phyloP scores from a whole-genome alignment of 805 yeast species.

The Myxozyma kluyveri region DNA sequence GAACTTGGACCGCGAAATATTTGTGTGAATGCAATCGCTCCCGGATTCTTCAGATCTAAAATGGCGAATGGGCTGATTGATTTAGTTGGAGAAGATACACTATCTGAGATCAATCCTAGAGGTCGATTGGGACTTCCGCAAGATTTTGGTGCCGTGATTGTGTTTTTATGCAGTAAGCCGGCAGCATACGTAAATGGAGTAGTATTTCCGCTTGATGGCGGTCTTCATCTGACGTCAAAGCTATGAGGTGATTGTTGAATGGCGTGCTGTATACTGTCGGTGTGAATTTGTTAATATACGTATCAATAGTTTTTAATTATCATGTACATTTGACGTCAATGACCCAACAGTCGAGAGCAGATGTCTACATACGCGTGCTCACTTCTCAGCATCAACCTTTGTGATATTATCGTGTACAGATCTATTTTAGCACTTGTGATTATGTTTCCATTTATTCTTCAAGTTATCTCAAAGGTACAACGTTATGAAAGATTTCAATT shows the following conservation, averaged over 20 bases:
- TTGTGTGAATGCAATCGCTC: constrained; percentile 68
- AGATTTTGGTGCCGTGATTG: constrained; percentile 55
- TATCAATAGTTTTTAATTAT: too few species aligned
- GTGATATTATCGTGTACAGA: too few species aligned
- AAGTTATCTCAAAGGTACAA: too few species aligned
- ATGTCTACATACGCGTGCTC: too few species aligned
- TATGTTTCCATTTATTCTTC: too few species aligned
- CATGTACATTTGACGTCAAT: too few species aligned
- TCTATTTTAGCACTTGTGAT: too few species aligned
- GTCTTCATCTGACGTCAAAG: constrained; percentile 48
- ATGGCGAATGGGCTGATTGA: constrained; percentile 67
- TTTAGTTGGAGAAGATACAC: constrained; percentile 49
- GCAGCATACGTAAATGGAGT: constrained; percentile 64
- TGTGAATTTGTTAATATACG: too few species aligned
- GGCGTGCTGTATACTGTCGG: too few species aligned
- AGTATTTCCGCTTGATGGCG: constrained; percentile 71
- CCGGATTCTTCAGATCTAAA: constrained; percentile 74
- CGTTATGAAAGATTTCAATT: too few species aligned
- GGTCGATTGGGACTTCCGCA: constrained; percentile 59
- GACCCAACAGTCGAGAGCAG: too few species aligned
- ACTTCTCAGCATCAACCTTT: too few species aligned
- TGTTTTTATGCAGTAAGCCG: constrained; percentile 57
- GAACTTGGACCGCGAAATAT: constrained; percentile 66
- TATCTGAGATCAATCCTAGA: constrained; percentile 56
- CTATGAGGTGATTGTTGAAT: constrained; percentile 18